phyloP scores from a whole-genome alignment of 2,329 filamentous ascomycete species.

The Magnaporthiopsis rhizophila region DNA sequence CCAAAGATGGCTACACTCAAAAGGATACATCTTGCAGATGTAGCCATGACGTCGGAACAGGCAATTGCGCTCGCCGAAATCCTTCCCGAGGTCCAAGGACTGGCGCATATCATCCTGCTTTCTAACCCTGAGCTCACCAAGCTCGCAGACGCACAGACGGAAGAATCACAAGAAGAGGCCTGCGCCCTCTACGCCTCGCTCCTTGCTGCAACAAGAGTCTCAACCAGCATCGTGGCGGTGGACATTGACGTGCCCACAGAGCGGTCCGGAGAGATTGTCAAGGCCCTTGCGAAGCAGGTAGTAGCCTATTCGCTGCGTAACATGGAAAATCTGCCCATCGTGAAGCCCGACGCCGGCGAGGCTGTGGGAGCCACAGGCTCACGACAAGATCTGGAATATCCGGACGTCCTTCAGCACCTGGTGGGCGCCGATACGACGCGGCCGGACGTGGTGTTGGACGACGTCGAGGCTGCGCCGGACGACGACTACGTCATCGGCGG shows the following conservation, averaged over 20 bases:
- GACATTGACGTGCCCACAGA: conserved; percentile 82
- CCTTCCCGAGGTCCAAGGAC: conserved; percentile 68
- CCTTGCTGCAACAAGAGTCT: conserved; percentile 79
- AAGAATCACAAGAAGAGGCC: conserved; percentile 81
- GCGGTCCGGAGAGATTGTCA: conserved; percentile 82
- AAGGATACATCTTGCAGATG: conserved; percentile 78
- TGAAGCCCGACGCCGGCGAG: conserved; percentile 18
- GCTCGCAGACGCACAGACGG: conserved; percentile 67
- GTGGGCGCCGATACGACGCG: conserved; percentile 59
- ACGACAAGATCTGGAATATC: conserved; percentile 40
- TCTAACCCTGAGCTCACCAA: conserved; percentile 68
- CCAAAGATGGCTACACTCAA: conserved; percentile 72
- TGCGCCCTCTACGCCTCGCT: conserved; percentile 89
- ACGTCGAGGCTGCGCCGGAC: conserved; percentile 66
- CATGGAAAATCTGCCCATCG: conserved; percentile 69
- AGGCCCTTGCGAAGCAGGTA: conserved; percentile 87
- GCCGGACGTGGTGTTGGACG: conserved; percentile 46
- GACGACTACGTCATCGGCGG: conserved; percentile 95
- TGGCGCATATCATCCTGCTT: conserved; percentile 81
- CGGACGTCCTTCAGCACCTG: conserved; percentile 79
- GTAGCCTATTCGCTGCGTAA: conserved; percentile 90
- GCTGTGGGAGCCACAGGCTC: conserved; percentile 25
- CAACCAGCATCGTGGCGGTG: conserved; percentile 74
- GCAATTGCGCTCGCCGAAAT: conserved; percentile 87
- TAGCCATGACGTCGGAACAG: conserved; percentile 77